Evolutionary conservation across 306 rosid species (phyloP), one percentile per base, ranked within the genome.

Genomic region (Arachis hypogaea): DNA sequence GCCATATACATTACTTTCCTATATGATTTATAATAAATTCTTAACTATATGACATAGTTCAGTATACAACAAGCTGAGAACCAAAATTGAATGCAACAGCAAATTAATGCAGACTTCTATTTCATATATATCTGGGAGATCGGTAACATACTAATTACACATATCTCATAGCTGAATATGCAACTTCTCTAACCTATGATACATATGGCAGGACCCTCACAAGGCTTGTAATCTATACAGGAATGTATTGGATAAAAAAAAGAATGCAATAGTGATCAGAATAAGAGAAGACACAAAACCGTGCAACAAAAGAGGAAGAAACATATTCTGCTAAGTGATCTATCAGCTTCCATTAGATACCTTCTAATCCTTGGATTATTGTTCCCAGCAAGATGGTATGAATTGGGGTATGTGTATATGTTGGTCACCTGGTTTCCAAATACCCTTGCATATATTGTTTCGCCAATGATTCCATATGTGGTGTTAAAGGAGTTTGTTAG

Each of bases 261-360:
- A 63, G 43, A 58, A 63, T 46, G 58, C 7, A 56, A 75, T 16
- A 66, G 9, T 16, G 38, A 3, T 86, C 83, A 89, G 78, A 93
- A 93, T 59, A 85, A 81, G 67, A 93, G 75, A 60, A 93, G 96
- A 67, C 94, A 93, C 77, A 88, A 61, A 61, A 85, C 60, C 54
- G 62, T 0, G 77, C 97, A 91, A 69, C 98, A 93, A 60, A 89
- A 83, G 65, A 91, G 80, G 83, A 93, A 93, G 29, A 89, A 84
- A 63, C 94, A 81, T 67, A 93, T 74, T 86, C 94, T 88, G 71
- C 47, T 59, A 18, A 93, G 96, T 8, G 98, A 91, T 68, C 69
- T 81, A 80, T 93, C 96, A 28, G 82, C 86, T 82, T 83, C 82
- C 85, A 82, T 81, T 22, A 91, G 61, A 59, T 82, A 91, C 80